Conservation (phyloP, 2,329 filamentous ascomycete species). For the Waltergamsia citrina region DNA sequence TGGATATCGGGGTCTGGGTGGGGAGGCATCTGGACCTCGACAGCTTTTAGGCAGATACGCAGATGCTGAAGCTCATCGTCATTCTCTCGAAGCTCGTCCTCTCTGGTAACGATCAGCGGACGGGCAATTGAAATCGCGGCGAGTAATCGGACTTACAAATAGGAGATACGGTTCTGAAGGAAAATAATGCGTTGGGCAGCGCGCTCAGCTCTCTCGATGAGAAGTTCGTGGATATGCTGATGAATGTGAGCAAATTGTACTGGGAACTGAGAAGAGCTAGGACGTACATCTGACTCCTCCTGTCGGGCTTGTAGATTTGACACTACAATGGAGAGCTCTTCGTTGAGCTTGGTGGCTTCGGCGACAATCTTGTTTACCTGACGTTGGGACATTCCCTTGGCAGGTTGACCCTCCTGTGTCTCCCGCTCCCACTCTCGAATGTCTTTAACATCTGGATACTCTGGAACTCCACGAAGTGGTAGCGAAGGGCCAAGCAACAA, state of each 20-base stretch:
- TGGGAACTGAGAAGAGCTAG: not conserved
- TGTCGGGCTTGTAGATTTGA: conserved; percentile 42
- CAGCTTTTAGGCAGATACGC: conserved; percentile 51
- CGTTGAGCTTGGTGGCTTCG: conserved; percentile 31
- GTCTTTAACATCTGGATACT: conserved; percentile 15
- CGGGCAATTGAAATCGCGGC: not conserved
- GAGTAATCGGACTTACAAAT: conserved; percentile 35
- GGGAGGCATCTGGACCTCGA: conserved; percentile 48
- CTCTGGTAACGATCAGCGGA: conserved; percentile 23
- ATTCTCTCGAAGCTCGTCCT: conserved; percentile 44
- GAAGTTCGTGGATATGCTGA: conserved; percentile 52
- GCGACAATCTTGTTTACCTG: conserved; percentile 26
- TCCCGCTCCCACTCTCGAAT: conserved; percentile 14
- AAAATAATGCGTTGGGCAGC: conserved; percentile 49
- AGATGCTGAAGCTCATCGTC: conserved; percentile 53
- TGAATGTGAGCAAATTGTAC: not conserved
- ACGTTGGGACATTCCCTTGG: conserved; percentile 18
- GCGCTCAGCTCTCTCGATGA: conserved; percentile 47
- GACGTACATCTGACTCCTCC: conserved; percentile 48
- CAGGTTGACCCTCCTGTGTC: conserved; percentile 14
- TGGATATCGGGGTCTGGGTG: conserved; percentile 46
- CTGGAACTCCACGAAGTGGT: conserved; percentile 23
- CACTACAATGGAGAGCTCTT: conserved; percentile 39
- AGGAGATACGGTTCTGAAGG: conserved; percentile 46
- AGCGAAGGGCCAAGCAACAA: conserved; percentile 14